These are phyloP conservation scores for Neocucurbitaria cava DNA, from an alignment of 2,329 filamentous ascomycete genomes.

Conservation along the genomic window DNA sequence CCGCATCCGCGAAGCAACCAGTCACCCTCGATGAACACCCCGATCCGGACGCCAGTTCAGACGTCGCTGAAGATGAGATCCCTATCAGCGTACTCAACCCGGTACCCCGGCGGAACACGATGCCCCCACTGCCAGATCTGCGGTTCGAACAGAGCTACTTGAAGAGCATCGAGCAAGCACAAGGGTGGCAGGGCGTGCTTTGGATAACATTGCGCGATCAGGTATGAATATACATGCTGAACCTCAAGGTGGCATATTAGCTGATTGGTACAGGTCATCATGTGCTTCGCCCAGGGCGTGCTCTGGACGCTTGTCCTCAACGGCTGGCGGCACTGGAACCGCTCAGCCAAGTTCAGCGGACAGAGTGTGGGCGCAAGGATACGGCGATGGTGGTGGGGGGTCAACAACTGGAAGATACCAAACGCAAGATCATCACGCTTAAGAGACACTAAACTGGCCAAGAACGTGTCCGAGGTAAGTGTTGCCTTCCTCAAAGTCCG, in stretches of 20 bases:
- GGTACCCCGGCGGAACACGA: constrained; percentile 59
- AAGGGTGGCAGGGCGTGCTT: constrained; percentile 78
- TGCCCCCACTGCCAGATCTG: constrained; percentile 81
- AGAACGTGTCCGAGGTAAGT: constrained; percentile 47
- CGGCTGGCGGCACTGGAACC: constrained; percentile 93
- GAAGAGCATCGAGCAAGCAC: constrained; percentile 80
- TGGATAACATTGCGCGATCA: constrained; percentile 91
- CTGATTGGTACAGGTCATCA: constrained; percentile 67
- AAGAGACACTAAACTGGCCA: constrained; percentile 40
- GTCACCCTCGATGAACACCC: constrained; percentile 54
- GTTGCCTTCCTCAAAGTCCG: constrained; percentile 41
- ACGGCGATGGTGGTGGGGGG: constrained; percentile 91
- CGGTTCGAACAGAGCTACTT: constrained; percentile 99
- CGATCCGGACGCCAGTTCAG: constrained; percentile 54
- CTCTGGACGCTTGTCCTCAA: constrained; percentile 85
- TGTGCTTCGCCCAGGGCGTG: constrained; percentile 86
- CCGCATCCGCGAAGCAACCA: constrained; percentile 70
- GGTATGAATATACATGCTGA: constrained; percentile 56
- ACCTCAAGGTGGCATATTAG: not conserved
- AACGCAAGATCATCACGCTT: constrained; percentile 24
- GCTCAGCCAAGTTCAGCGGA: constrained; percentile 76
- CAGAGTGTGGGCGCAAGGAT: constrained; percentile 77
- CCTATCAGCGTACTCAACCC: constrained; percentile 70
- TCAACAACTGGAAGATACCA: constrained; percentile 79
- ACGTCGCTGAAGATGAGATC: constrained; percentile 70